These are phyloP conservation scores for Candida mattraensis DNA, from an alignment of 805 yeast genomes.

Conservation along the genomic window DNA sequence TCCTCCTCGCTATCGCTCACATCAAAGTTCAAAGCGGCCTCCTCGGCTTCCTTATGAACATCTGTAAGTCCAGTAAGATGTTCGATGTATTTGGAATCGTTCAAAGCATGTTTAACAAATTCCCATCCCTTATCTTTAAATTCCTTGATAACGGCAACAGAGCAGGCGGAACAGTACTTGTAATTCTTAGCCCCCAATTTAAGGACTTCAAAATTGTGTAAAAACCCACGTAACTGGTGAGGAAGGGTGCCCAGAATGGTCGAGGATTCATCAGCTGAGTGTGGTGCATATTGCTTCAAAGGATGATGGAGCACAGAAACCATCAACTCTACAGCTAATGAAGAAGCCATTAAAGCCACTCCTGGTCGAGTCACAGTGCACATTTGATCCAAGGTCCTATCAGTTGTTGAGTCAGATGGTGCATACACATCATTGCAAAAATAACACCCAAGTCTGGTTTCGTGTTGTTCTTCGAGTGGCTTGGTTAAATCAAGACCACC, in stretches of 20 bases:
- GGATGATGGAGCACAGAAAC: constrained; percentile 74
- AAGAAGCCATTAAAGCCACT: constrained; percentile 82
- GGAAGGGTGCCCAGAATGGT: constrained; percentile 70
- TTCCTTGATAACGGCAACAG: constrained; percentile 52
- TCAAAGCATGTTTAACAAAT: constrained; percentile 70
- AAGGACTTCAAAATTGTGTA: constrained; percentile 61
- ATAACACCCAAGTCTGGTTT: constrained; percentile 79
- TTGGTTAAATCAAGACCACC: constrained; percentile 46
- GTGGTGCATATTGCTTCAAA: constrained; percentile 42
- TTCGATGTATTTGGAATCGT: constrained; percentile 67
- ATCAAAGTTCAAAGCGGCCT: constrained; percentile 40
- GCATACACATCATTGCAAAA: constrained; percentile 96
- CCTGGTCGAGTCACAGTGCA: constrained; percentile 99
- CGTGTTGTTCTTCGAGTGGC: constrained; percentile 25
- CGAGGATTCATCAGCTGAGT: constrained; percentile 21
- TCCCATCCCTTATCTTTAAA: constrained; percentile 69
- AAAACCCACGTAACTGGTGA: constrained; percentile 89
- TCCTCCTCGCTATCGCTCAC: constrained; percentile 42
- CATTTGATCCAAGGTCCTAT: constrained; percentile 94
- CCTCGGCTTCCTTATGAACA: constrained; percentile 71
- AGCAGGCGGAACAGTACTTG: constrained; percentile 84
- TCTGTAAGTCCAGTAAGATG: constrained; percentile 74
- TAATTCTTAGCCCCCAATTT: constrained; percentile 73
- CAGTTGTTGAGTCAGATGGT: constrained; percentile 83
- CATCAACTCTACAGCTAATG: constrained; percentile 81